A percentile compares a stretch with the other conserved stretches of the same genome.
These are phyloP conservation scores for Ochromonas danica DNA, from an alignment of 108 stramenopile genomes.

Conservation along the genomic window DNA sequence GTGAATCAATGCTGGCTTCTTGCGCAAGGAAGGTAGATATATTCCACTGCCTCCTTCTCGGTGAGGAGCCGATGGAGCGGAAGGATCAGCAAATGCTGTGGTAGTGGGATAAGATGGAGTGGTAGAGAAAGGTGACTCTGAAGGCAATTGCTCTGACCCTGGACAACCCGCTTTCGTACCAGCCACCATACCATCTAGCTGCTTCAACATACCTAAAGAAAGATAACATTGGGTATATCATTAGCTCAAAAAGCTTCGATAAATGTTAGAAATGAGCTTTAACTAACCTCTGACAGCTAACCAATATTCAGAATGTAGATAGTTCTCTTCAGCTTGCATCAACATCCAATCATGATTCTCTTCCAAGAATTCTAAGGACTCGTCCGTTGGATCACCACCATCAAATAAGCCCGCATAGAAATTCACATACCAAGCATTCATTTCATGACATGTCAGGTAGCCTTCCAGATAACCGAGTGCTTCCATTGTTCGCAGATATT, in stretches of 20 bases:
- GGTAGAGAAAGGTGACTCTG: not conserved
- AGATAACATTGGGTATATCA: too few relatives aligned
- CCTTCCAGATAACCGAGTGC: slow-evolving; percentile 36
- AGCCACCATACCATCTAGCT: slow-evolving; percentile 23
- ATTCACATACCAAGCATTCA: slow-evolving; percentile 31
- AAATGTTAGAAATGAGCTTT: too few relatives aligned
- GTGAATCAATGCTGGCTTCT: slow-evolving; percentile 20
- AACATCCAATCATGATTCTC: slow-evolving; percentile 31
- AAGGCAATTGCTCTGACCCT: not conserved
- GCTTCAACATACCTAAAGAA: too few relatives aligned
- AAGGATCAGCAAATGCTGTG: too few relatives aligned
- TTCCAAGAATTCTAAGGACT: slow-evolving; percentile 7
- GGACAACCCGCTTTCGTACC: slow-evolving; percentile 12
- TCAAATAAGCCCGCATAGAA: slow-evolving; percentile 32
- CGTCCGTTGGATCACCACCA: slow-evolving; percentile 23
- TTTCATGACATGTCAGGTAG: slow-evolving; percentile 29
- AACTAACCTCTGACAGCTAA: slow-evolving; percentile 29
- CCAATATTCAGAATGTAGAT: slow-evolving; percentile 6
- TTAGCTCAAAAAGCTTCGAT: too few relatives aligned
- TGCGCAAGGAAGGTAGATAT: slow-evolving; percentile 9
- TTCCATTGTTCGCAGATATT: slow-evolving; percentile 24
- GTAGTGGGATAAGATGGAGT: not conserved
- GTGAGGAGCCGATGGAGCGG: too few relatives aligned
- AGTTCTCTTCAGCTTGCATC: slow-evolving; percentile 3
- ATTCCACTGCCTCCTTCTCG: not conserved